phyloP scores from a whole-genome alignment of 2,329 filamentous ascomycete genomes.

The Bipolaris zeicola region DNA sequence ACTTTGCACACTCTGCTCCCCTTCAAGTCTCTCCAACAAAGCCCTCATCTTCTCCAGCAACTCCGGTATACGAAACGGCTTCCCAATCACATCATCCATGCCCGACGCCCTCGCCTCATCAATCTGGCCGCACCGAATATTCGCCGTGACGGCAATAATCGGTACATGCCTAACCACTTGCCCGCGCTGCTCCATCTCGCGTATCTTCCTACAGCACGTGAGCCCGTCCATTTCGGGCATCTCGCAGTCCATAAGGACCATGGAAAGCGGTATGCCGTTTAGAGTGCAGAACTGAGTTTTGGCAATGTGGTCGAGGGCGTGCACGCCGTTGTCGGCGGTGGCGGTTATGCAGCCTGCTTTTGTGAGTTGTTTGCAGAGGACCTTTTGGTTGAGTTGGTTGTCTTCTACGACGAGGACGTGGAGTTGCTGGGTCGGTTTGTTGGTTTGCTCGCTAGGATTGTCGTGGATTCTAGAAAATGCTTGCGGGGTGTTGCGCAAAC shows the following conservation, averaged over 20 bases:
- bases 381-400: slow-evolving; percentile 46
- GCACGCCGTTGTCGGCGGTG: slow-evolving; percentile 43
- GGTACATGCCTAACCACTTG: slow-evolving; percentile 37
- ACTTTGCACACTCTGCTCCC: not conserved
- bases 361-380: slow-evolving; percentile 41
- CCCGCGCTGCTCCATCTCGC: slow-evolving; percentile 34
- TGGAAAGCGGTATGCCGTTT: slow-evolving; percentile 27
- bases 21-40: not conserved
- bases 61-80: slow-evolving; percentile 44
- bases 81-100: slow-evolving; percentile 46
- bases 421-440: slow-evolving; percentile 7
- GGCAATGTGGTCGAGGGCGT: slow-evolving; percentile 34
- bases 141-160: slow-evolving; percentile 47
- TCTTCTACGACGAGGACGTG: slow-evolving; percentile 46
- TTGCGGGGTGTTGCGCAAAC: not conserved
- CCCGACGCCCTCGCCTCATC: slow-evolving; percentile 36
- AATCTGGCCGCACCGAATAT: slow-evolving; percentile 44
- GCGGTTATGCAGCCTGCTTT: slow-evolving; percentile 37
- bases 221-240: slow-evolving; percentile 50
- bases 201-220: slow-evolving; percentile 40
- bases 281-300: slow-evolving; percentile 23
- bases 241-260: slow-evolving; percentile 47
- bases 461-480: not conserved
- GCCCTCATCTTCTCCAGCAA: slow-evolving; percentile 12
- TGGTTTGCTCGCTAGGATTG: not conserved